Percentiles rank a stretch among this genome's conserved stretches.
These are phyloP conservation scores for Quercus phellos DNA, from an alignment of 331 rosid genomes.

Conservation along the genomic window DNA sequence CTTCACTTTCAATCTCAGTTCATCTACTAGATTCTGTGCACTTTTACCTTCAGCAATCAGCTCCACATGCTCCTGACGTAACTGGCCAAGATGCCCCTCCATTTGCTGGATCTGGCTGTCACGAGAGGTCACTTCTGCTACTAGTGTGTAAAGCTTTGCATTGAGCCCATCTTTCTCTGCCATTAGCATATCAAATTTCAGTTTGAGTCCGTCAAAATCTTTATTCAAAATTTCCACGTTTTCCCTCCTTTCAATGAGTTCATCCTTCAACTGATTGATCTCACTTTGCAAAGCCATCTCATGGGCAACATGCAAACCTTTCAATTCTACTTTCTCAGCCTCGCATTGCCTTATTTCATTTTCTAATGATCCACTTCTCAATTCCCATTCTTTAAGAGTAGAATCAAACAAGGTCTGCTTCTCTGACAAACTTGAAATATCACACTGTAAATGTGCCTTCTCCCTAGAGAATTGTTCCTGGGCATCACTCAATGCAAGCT, in stretches of 20 bases:
- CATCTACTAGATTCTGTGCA: slow-evolving; percentile 31
- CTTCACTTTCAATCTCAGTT: slow-evolving; percentile 44
- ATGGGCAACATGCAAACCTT: slow-evolving; percentile 30
- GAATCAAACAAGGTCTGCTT: slow-evolving; percentile 21
- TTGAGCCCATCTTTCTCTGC: slow-evolving; percentile 46
- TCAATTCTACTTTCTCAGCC: slow-evolving; percentile 42
- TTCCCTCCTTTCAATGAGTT: slow-evolving; percentile 33
- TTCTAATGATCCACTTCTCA: slow-evolving; percentile 26
- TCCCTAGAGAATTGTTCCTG: slow-evolving; percentile 30
- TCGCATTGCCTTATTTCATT: slow-evolving; percentile 27
- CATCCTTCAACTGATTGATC: slow-evolving; percentile 43
- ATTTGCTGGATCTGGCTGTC: slow-evolving; percentile 39
- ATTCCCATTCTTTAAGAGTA: slow-evolving; percentile 30
- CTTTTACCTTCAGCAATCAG: slow-evolving; percentile 35
- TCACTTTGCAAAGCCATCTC: slow-evolving; percentile 45
- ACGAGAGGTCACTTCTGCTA: slow-evolving; percentile 42
- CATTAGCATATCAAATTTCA: slow-evolving; percentile 47
- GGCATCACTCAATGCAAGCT: slow-evolving; percentile 28
- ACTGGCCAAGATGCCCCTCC: slow-evolving; percentile 30
- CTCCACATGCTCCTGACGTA: slow-evolving; percentile 23
- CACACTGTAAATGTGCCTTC: slow-evolving; percentile 36
- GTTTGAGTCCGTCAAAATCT: slow-evolving; percentile 50
- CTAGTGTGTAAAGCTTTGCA: slow-evolving; percentile 33
- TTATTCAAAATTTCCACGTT: slow-evolving; percentile 47
- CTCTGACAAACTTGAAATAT: slow-evolving; percentile 32